phyloP scores from a whole-genome alignment of 73 alveolate species.

The Paramecium octaurelia region DNA sequence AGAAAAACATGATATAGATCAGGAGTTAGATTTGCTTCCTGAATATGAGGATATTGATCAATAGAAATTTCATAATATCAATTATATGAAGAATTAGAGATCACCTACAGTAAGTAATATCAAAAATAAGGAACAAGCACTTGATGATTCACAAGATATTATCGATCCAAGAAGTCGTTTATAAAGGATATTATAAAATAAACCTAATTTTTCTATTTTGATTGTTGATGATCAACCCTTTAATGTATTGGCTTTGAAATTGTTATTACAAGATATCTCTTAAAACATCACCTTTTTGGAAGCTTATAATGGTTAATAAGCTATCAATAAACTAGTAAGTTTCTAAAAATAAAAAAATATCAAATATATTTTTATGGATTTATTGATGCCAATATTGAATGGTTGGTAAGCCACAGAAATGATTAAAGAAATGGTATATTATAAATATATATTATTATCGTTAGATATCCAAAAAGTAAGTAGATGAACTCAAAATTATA shows the following conservation, averaged over 20 bases:
- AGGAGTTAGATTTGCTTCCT: neutral
- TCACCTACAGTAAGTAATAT: neutral
- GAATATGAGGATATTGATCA: neutral
- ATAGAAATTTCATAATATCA: neutral
- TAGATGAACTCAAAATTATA: neutral
- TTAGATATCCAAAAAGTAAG: neutral
- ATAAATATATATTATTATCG: neutral
- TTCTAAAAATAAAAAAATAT: neutral
- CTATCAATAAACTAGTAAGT: slow-evolving; percentile 24
- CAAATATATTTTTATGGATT: slow-evolving; percentile 44
- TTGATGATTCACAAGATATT: slow-evolving; percentile 7
- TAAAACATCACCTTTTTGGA: neutral
- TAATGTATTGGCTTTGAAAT: slow-evolving; percentile 47
- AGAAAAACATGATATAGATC: neutral
- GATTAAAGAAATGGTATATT: slow-evolving; percentile 25
- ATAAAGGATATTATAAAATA: neutral
- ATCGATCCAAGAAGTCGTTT: neutral
- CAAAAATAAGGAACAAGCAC: neutral
- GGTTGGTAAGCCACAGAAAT: slow-evolving; percentile 52
- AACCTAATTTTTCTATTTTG: neutral
- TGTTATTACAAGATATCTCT: neutral
- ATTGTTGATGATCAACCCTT: slow-evolving; percentile 62
- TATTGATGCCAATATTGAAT: slow-evolving; percentile 54
- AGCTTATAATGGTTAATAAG: slow-evolving; percentile 63
- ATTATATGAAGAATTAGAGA: neutral